These are phyloP conservation scores for Afroboletus lepidellus DNA, from an alignment of 1,284 basidiomycete species.

Conservation along the genomic window DNA sequence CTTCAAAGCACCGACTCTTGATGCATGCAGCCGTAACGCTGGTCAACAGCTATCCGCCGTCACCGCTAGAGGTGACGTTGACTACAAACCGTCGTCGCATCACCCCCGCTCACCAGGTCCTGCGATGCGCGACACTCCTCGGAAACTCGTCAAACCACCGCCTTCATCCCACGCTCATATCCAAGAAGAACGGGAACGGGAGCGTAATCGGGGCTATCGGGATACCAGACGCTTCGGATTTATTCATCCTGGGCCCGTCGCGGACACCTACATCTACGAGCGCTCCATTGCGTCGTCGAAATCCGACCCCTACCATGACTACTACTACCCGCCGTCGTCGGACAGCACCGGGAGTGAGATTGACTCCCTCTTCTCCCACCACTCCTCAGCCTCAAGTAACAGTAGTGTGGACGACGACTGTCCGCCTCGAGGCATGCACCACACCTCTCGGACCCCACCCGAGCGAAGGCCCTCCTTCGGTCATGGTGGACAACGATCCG, in stretches of 20 bases:
- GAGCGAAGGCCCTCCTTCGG: slow-evolving; percentile 27
- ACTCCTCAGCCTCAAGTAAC: slow-evolving; percentile 49
- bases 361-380: slow-evolving; percentile 39
- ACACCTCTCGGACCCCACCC: slow-evolving; percentile 21
- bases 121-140: slow-evolving; percentile 22
- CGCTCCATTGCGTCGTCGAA: slow-evolving; percentile 50
- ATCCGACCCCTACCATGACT: slow-evolving; percentile 44
- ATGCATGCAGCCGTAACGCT: slow-evolving; percentile 28
- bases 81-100: slow-evolving; percentile 39
- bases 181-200: slow-evolving; percentile 28
- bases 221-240: slow-evolving; percentile 32
- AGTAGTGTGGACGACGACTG: slow-evolving; percentile 47
- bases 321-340: slow-evolving; percentile 44
- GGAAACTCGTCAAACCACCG: slow-evolving; percentile 30
- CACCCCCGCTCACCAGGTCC: slow-evolving; percentile 25
- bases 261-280: slow-evolving; percentile 57
- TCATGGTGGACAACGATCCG: slow-evolving; percentile 25
- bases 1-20: slow-evolving; percentile 47
- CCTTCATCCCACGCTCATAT: slow-evolving; percentile 27
- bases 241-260: slow-evolving; percentile 44
- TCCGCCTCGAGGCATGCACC: slow-evolving; percentile 25
- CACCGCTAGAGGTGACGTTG: slow-evolving; percentile 42
- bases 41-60: slow-evolving; percentile 32
- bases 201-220: slow-evolving; percentile 23
- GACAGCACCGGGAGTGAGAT: slow-evolving; percentile 40